Base-by-base conservation (phyloP, 768 basidiomycete species). In the Lactarius pseudohatsudake region DNA sequence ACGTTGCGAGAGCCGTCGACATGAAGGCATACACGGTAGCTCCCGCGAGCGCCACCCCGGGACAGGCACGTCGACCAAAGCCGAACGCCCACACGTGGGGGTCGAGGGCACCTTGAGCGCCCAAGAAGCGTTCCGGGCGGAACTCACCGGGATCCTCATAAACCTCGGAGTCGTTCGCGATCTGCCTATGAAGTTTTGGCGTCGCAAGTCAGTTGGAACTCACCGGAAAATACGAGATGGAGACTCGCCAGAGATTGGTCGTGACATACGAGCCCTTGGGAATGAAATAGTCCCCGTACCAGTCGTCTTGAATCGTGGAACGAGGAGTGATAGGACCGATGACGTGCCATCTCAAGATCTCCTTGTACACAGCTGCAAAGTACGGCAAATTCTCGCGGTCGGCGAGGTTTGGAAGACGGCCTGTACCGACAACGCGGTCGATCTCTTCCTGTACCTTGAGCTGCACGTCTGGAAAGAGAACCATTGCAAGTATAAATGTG, bases 381-480 rank as follows among this genome's bases (percentile, higher is more conserved):
- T 75, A 75, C 9, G 74, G 74, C 18, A 75, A 59, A 40, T 38
- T n/a, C n/a, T 60, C 66, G 47, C 64, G 43, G 15, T 73, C 72
- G 2, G 61, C 41, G 30, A 69, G 40, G 4, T n/a, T 67, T 4
- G 74, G 74, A 10, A 73, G 59, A 15, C 72, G 62, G 38, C 50
- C 34, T 4, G 26, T 1, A 3, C 74, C 74, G 9, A 74, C 50
- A 8, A 73, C 64, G 10, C 59, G 43, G 34, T 73, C 74, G 13
- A 75, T 55, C 47, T 75, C 74, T 45, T 61, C 68, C 43, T 72
- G 74, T 22, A 72, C 74, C 63, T 69, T 67, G 18, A 32, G 38
- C 55, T 72, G 72, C 11, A 69, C 70, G 4, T 72, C 71, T 9
- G 74, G 74, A 53, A 67, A 59, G 26, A 66, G 61, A 22, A 67